Evolutionary conservation across 345 rosid species (phyloP).

Genomic region (Eucalyptus regnans): DNA sequence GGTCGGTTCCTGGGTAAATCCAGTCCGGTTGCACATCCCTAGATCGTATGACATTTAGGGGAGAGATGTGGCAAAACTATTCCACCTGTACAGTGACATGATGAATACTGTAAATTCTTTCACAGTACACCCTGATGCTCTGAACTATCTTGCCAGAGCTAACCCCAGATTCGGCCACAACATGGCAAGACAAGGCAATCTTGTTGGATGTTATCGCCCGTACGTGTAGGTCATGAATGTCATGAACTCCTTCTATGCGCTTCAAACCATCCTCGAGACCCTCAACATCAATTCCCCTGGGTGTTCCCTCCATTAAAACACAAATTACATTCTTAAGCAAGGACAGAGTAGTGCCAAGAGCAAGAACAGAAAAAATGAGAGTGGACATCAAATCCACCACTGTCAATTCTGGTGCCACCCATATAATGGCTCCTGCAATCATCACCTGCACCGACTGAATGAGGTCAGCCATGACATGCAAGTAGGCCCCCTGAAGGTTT

Average conservation of each 20-base stretch:
- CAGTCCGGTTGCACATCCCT: accelerated
- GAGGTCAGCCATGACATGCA: conserved; percentile 62
- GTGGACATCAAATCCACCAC: conserved; percentile 65
- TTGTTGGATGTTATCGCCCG: conserved; percentile 71
- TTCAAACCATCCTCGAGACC: conserved; percentile 33
- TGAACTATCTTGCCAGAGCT: conserved; percentile 28
- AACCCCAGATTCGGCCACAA: conserved; percentile 34
- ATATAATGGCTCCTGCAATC: conserved; percentile 60
- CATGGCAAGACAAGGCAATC: conserved; percentile 58
- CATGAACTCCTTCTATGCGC: conserved; percentile 36
- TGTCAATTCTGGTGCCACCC: conserved; percentile 48
- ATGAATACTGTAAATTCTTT: conserved; percentile 31
- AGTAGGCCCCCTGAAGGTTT: conserved; percentile 75
- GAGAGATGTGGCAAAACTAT: background rate
- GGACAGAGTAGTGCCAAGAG: conserved; percentile 36
- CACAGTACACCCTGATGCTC: conserved; percentile 44
- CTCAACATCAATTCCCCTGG: conserved; percentile 29
- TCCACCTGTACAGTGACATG: conserved; percentile 77
- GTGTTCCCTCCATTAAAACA: conserved; percentile 62
- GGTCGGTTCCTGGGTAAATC: no score
- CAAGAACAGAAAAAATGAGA: conserved; percentile 44
- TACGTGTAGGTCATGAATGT: conserved; percentile 61
- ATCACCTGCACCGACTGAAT: conserved; percentile 71
- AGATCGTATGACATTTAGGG: background rate
- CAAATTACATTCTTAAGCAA: conserved; percentile 42